A percentile compares a stretch with the other conserved stretches of the same genome.
Conservation (phyloP, 2,329 filamentous ascomycete species). For the Triangularia verruculosa region DNA sequence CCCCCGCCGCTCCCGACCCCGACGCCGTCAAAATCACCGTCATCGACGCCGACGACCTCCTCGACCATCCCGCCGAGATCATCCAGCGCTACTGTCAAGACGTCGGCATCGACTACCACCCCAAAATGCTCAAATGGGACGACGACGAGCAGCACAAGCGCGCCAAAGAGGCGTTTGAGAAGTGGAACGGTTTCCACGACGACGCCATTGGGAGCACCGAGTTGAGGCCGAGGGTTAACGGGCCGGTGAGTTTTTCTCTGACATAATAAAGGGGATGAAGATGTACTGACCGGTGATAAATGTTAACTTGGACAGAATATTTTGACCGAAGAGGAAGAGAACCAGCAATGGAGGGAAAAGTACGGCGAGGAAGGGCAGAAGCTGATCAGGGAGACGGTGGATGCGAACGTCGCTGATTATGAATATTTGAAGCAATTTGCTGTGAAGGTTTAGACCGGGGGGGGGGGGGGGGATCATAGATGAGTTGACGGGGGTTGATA, state of each 20-base stretch:
- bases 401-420: constrained; percentile 70
- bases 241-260: constrained; percentile 48
- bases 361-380: constrained; percentile 69
- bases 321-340: constrained; percentile 63
- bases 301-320: constrained; percentile 47
- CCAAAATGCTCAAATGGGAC: constrained; percentile 82
- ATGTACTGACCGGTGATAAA: neutral
- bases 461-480: too few relatives aligned
- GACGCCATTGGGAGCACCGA: constrained; percentile 83
- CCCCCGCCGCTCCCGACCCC: neutral
- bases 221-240: constrained; percentile 66
- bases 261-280: neutral
- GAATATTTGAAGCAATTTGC: constrained; percentile 80
- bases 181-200: constrained; percentile 96
- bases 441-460: constrained; percentile 51
- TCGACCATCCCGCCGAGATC: constrained; percentile 76
- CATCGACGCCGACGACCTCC: constrained; percentile 88
- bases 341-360: constrained; percentile 70
- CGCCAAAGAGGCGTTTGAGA: constrained; percentile 78
- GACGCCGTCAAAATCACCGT: constrained; percentile 70
- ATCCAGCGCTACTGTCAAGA: constrained; percentile 78
- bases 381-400: constrained; percentile 66
- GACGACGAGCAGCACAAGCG: constrained; percentile 66
- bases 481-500: neutral
- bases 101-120: constrained; percentile 72